Base-by-base conservation (phyloP, 257 asterid genomes). In the Gentiana dahurica region DNA sequence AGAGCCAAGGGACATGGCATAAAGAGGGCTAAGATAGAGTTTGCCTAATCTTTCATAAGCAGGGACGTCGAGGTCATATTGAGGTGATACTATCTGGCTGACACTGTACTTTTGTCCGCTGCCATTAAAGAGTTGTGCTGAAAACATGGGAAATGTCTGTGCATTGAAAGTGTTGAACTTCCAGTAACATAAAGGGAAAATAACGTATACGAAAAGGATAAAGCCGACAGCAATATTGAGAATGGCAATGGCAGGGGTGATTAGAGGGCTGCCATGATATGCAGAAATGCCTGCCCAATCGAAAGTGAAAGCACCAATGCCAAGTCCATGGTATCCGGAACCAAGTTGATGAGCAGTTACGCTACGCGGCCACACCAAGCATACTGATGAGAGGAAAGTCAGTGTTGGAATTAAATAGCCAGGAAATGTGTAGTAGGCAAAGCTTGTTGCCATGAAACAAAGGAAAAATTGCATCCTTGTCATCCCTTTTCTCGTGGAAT, bases 211-310 rank as follows among this genome's bases (percentile, higher is more conserved):
- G 57, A 92, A 92, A 88, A 92, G 85, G 73, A 92, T 54, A 62
- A 92, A 92, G 38, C 98, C 98, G 49, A 78, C 11, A 71, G 69
- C 83, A 73, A 92, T 84, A 53, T 92, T 92, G 5, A 92, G 78
- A 59, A 92, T 83, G 2, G 98, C 79, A 48, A 78, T 71, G 67
- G 87, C 87, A 0, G 98, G 98, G 53, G 98, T 44, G 49, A 92
- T 97, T 49, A 92, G 70, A 0, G 98, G 98, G 75, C 98, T 92
- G 60, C 98, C 98, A 41, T 92, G 98, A 54, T 92, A 92, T 39
- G 98, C 98, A 0, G 95, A 80, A 63, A 92, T 92, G 6, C 98
- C 98, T 0, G 98, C 98, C 98, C 98, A 92, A 61, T 92, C 98
- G 2, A 92, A 87, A 36, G 97, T 92, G 79, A 92, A 92, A 24